Base-by-base conservation (phyloP, 306 rosid species). In the Phaseolus lunatus region DNA sequence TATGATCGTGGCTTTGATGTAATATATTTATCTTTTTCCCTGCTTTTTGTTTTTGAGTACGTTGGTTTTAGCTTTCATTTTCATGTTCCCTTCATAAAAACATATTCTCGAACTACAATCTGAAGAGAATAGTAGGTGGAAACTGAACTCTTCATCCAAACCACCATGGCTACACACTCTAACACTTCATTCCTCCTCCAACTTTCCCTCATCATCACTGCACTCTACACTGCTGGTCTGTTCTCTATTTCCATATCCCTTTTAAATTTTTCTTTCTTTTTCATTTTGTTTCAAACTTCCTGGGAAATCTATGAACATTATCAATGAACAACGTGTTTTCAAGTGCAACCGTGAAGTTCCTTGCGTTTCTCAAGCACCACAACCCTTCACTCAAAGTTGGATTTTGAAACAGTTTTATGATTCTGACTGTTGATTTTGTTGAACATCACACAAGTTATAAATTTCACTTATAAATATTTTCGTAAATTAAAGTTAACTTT, bases 161-260 rank as follows among this genome's bases (percentile, higher is more conserved):
- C 33, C 70, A 88, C 19, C 70, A 64, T 85, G 89, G 80, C 79
- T 9, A 64, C 78, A n/a, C 77, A 80, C 59, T 76, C 78, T 3
- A 81, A 3, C 1, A 5, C n/a, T 52, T 77, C 83, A 23, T 3
- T 58, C 70, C 72, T 56, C 48, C 9, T 82, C 84, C 67, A 20
- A 13, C 75, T 87, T 88, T 82, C 45, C 20, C 62, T 86, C 62
- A 12, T 75, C 18, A 1, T 59, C 87, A 43, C 71, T 14, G 56
- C 84, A 63, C 52, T 88, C 44, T 2, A 5, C 68, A 53, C 45
- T 29, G 80, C 89, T 35, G 91, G 96, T 88, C 13, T 9, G 76
- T 79, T 61, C 65, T 64, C 72, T 23, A 3, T 16, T 80, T 45
- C 24, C 18, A 2, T 41, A 10, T 3, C 57, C n/a, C 16, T 20